A percentile compares a stretch with the other conserved stretches of the same genome.
These are phyloP conservation scores for Cenchrus americanus DNA, from an alignment of 176 grass and related monocot species.

Conservation along the genomic window DNA sequence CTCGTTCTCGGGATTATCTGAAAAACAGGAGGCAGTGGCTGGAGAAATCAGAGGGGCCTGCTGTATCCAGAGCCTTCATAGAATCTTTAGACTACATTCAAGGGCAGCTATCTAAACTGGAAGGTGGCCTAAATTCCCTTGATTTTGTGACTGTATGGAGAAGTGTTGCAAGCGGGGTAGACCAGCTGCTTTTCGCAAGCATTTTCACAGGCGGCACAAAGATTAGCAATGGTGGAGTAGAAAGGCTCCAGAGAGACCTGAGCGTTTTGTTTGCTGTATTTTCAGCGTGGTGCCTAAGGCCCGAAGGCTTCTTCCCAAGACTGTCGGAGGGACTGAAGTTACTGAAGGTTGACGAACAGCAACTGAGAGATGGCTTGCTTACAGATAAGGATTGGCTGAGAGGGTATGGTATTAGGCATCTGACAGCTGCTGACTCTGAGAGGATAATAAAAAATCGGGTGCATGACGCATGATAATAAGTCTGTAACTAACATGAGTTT, in stretches of 20 bases:
- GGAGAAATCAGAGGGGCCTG: slow-evolving; percentile 62
- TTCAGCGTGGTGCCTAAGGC: slow-evolving; percentile 89
- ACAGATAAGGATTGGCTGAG: slow-evolving; percentile 52
- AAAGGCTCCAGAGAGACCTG: slow-evolving; percentile 64
- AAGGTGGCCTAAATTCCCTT: slow-evolving; percentile 55
- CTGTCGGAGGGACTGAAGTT: slow-evolving; percentile 67
- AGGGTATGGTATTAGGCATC: slow-evolving; percentile 65
- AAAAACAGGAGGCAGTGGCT: slow-evolving; percentile 91
- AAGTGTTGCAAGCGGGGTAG: slow-evolving; percentile 63
- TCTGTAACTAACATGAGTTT: background rate
- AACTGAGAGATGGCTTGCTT: slow-evolving; percentile 47
- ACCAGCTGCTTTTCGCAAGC: slow-evolving; percentile 67
- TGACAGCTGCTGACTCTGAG: slow-evolving; percentile 59
- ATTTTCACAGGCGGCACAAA: slow-evolving; percentile 62
- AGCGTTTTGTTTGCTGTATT: slow-evolving; percentile 72
- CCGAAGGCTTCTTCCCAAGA: slow-evolving; percentile 79
- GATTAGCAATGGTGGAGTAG: slow-evolving; percentile 61
- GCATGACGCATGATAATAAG: slow-evolving; percentile 47
- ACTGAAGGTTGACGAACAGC: slow-evolving; percentile 54
- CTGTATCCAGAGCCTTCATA: slow-evolving; percentile 63
- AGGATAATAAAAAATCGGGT: slow-evolving; percentile 66
- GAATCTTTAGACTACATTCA: slow-evolving; percentile 75
- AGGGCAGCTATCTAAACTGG: slow-evolving; percentile 71
- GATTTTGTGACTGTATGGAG: slow-evolving; percentile 87
- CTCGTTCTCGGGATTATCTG: slow-evolving; percentile 66